Percentiles rank a stretch among this genome's conserved stretches.
These are phyloP conservation scores for Penicillium rolfsii DNA, from an alignment of 2,329 filamentous ascomycete genomes.

Conservation along the genomic window DNA sequence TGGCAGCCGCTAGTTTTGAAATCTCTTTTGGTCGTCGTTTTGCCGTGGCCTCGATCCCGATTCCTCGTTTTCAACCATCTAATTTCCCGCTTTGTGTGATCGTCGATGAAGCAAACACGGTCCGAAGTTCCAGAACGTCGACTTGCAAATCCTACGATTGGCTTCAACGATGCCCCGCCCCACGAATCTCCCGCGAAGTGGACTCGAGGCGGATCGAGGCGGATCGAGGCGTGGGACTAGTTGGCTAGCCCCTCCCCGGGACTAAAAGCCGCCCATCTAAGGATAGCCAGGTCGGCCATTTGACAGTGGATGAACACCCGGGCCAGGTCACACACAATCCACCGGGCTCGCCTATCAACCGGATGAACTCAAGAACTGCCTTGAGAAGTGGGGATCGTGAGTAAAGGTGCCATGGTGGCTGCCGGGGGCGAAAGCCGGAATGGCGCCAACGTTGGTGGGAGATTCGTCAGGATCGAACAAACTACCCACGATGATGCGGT, in stretches of 20 bases:
- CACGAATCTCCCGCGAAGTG: background rate
- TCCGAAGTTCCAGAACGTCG: conserved; percentile 5
- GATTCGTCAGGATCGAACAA: background rate
- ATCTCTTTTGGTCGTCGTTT: background rate
- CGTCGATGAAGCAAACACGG: conserved; percentile 9
- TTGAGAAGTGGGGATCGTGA: background rate
- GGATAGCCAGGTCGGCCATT: background rate
- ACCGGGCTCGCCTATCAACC: background rate
- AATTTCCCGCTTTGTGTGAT: background rate
- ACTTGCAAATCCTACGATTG: background rate
- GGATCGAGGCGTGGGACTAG: background rate
- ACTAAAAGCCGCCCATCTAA: conserved; percentile 6
- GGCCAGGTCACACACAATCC: background rate
- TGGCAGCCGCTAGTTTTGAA: background rate
- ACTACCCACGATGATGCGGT: background rate
- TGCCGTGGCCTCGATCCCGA: background rate
- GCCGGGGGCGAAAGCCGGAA: background rate
- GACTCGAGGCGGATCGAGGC: background rate
- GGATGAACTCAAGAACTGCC: background rate
- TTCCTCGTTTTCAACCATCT: background rate
- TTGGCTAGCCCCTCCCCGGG: background rate
- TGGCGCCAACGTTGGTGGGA: background rate
- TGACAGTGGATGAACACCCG: conserved; percentile 4
- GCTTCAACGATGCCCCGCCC: background rate
- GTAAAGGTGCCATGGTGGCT: background rate